These are phyloP conservation scores for Luffa acutangula DNA, from an alignment of 306 rosid genomes.

Conservation along the genomic window DNA sequence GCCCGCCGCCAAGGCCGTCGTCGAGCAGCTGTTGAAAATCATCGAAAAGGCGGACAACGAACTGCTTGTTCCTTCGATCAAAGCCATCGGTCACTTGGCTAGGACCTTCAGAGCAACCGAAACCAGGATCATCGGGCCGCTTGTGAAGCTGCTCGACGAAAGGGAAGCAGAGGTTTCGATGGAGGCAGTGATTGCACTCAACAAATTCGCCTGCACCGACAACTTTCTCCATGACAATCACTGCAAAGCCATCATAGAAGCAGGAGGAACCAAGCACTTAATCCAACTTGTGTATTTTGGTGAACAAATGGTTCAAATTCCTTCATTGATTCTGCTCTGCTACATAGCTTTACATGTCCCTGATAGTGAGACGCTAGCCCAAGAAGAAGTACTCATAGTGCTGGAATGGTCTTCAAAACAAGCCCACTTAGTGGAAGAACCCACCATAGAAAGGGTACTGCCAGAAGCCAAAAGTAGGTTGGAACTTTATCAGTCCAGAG, in stretches of 20 bases:
- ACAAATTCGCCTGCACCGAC: constrained; percentile 51
- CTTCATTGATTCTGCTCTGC: constrained; percentile 45
- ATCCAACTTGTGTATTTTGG: constrained; percentile 62
- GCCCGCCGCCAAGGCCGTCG: constrained; percentile 61
- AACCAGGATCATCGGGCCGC: constrained; percentile 41
- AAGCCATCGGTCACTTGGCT: constrained; percentile 51
- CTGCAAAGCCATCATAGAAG: constrained; percentile 62
- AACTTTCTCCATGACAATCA: constrained; percentile 62
- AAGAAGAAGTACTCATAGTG: constrained; percentile 68
- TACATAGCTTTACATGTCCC: constrained; percentile 56
- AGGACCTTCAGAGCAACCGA: constrained; percentile 68
- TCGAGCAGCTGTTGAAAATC: constrained; percentile 40
- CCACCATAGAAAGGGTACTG: constrained; percentile 20
- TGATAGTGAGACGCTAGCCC: constrained; percentile 55
- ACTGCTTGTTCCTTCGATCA: constrained; percentile 41
- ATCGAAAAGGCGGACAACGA: constrained; percentile 25
- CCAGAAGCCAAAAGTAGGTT: constrained; percentile 73
- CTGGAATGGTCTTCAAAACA: constrained; percentile 71
- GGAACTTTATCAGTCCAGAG: constrained; percentile 80
- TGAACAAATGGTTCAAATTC: constrained; percentile 48
- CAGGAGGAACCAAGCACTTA: constrained; percentile 58
- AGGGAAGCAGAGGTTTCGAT: constrained; percentile 27
- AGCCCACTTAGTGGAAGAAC: constrained; percentile 26
- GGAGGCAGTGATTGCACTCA: constrained; percentile 47
- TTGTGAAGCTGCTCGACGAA: constrained; percentile 59